These are phyloP conservation scores for Backusella sp. DNA, from an alignment of 192 early-diverging fungal species.

Conservation along the genomic window DNA sequence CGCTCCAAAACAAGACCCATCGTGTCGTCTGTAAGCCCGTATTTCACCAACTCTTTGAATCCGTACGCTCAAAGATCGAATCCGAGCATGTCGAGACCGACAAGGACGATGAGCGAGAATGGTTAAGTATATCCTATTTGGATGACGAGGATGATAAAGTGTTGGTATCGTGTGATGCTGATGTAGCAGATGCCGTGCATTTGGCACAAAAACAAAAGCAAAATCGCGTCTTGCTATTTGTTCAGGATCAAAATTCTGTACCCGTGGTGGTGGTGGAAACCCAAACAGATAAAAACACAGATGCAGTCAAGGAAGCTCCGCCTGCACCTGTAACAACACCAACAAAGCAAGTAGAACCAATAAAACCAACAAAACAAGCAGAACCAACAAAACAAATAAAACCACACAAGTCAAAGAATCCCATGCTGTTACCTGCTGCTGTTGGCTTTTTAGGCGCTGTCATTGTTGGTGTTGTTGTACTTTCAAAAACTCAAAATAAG, in stretches of 20 bases:
- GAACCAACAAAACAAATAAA: not conserved
- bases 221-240: constrained; percentile 71
- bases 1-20: constrained; percentile 69
- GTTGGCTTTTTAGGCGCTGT: constrained; percentile 51
- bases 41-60: constrained; percentile 51
- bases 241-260: constrained; percentile 36
- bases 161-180: constrained; percentile 70
- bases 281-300: not conserved
- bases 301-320: not conserved
- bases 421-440: constrained; percentile 51
- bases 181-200: constrained; percentile 81
- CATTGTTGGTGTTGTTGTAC: constrained; percentile 52
- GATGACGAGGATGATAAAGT: constrained; percentile 94
- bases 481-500: constrained; percentile 6
- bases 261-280: not conserved
- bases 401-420: not conserved
- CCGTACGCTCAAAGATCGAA: constrained; percentile 51
- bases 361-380: not conserved
- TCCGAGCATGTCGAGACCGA: constrained; percentile 16
- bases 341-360: not conserved
- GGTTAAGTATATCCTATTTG: constrained; percentile 70
- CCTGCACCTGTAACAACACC: not conserved
- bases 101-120: constrained; percentile 6
- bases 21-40: constrained; percentile 64
- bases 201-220: constrained; percentile 78